Evolutionary conservation across 2,329 filamentous ascomycete species (phyloP), one percentile per base, ranked within the genome.

Genomic region (Zasmidium cellare): DNA sequence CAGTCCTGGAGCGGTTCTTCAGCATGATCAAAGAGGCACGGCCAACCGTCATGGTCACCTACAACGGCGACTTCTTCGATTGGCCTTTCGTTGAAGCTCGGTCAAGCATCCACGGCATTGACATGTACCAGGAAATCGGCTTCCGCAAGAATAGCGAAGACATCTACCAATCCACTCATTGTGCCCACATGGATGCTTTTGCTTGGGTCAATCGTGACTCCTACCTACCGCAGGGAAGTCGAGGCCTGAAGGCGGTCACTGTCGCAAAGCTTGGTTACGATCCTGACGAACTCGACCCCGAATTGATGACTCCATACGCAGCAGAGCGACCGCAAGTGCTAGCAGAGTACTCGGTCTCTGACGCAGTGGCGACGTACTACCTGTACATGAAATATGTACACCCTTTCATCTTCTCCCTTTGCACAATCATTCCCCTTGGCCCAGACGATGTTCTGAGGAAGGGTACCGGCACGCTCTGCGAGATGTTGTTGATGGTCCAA

Each of bases 331-430:
- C 94, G 0, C 94, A 99, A 72, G 96, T 91, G 0, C 80, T 99
- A 52, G 93, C 94, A 9, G 94, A 99, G 71, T 99, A 99, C 77
- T 99, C 96, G 0, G 94, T 99, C 46, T 99, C 96, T 69, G 96
- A 99, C 81, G 96, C 96, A 9, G 94, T 99, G 51, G 94, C 94
- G 20, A 99, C 94, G 0, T 99, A 99, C 74, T 99, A 99, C 72
- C 80, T 99, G 61, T 99, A 99, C 82, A 99, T 99, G 96, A 99
- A 99, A 87, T 99, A 99, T 74, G 91, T 99, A n/a, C 94, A 99
- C 74, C 94, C 94, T 2, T 99, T 99, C 79, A 94, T 99, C 73
- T 99, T 99, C 82, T 97, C 96, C 1, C 80, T 99, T 0, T 99
- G 94, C 76, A 99, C 92, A 1, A 97, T 99, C 77, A 82, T 99